Evolutionary conservation across 2,329 filamentous ascomycete species (phyloP).

Genomic region (Plenodomus tracheiphilus): DNA sequence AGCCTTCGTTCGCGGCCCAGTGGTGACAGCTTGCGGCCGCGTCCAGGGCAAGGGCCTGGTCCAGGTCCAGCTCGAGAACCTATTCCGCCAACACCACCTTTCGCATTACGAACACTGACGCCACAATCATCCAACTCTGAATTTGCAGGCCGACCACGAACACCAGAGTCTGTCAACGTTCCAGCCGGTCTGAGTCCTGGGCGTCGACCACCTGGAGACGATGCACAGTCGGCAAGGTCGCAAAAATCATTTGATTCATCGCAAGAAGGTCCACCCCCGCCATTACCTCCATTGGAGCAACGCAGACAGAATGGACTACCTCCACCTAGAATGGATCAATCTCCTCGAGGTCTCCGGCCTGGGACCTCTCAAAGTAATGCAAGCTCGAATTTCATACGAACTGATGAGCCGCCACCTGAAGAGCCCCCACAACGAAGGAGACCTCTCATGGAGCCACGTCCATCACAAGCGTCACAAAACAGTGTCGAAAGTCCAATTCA

Average conservation of each 20-base stretch:
- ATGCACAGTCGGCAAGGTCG: slow-evolving; percentile 35
- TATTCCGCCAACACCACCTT: slow-evolving; percentile 29
- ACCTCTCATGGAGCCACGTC: slow-evolving; percentile 65
- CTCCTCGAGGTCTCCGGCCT: slow-evolving; percentile 39
- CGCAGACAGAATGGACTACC: slow-evolving; percentile 36
- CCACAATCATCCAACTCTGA: slow-evolving; percentile 47
- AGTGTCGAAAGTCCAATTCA: slow-evolving; percentile 28
- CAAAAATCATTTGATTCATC: slow-evolving; percentile 32
- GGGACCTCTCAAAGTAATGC: slow-evolving; percentile 42
- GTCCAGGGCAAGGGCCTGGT: slow-evolving; percentile 34
- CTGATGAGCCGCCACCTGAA: slow-evolving; percentile 33
- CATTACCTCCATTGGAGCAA: slow-evolving; percentile 27
- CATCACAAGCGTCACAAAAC: slow-evolving; percentile 30
- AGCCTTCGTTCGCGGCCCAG: slow-evolving; percentile 40
- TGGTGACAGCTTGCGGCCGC: slow-evolving; percentile 41
- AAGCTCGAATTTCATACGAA: slow-evolving; percentile 34
- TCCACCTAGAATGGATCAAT: slow-evolving; percentile 31
- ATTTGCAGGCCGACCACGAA: slow-evolving; percentile 35
- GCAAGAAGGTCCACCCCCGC: slow-evolving; percentile 24
- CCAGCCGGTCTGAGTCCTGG: slow-evolving; percentile 31
- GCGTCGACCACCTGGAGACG: slow-evolving; percentile 32
- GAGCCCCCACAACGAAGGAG: slow-evolving; percentile 63
- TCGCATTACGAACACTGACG: slow-evolving; percentile 41
- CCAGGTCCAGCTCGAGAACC: slow-evolving; percentile 35
- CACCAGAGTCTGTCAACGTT: slow-evolving; percentile 34